Evolutionary conservation across 2,329 filamentous ascomycete species (phyloP).

Genomic region (Xylaria sp.): DNA sequence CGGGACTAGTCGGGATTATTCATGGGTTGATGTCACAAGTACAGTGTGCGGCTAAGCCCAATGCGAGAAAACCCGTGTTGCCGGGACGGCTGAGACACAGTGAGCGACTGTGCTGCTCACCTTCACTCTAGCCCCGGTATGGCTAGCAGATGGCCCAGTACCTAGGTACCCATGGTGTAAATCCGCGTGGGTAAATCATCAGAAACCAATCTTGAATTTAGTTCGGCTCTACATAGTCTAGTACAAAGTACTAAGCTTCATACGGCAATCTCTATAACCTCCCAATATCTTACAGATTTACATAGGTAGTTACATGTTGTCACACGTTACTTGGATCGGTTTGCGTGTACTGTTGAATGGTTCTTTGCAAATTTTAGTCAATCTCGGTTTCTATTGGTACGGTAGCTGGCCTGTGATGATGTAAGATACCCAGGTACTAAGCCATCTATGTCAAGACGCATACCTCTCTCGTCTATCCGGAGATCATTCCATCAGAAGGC

Average conservation of each 20-base stretch:
- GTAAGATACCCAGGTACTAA: neutral
- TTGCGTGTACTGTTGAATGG: neutral
- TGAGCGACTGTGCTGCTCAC: neutral
- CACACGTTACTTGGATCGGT: slow-evolving; percentile 18
- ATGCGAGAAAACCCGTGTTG: neutral
- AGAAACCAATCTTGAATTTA: slow-evolving; percentile 15
- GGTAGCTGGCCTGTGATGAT: neutral
- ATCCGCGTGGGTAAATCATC: neutral
- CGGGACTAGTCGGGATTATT: neutral
- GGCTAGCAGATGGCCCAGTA: neutral
- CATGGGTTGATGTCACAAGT: neutral
- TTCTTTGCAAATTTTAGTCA: slow-evolving; percentile 3
- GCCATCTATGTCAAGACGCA: slow-evolving; percentile 27
- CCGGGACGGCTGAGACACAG: neutral
- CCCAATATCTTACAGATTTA: neutral
- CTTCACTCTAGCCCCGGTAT: neutral
- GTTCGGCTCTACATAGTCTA: neutral
- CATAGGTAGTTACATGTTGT: slow-evolving; percentile 2
- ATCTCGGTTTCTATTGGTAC: slow-evolving; percentile 7
- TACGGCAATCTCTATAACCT: slow-evolving; percentile 14
- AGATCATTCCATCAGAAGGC: neutral
- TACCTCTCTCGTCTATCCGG: neutral
- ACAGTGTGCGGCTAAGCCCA: slow-evolving; percentile 1
- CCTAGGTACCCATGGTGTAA: neutral
- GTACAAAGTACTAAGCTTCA: neutral